These are phyloP conservation scores for Dactylellina cionopaga DNA, from an alignment of 2,329 filamentous ascomycete genomes.

Conservation along the genomic window DNA sequence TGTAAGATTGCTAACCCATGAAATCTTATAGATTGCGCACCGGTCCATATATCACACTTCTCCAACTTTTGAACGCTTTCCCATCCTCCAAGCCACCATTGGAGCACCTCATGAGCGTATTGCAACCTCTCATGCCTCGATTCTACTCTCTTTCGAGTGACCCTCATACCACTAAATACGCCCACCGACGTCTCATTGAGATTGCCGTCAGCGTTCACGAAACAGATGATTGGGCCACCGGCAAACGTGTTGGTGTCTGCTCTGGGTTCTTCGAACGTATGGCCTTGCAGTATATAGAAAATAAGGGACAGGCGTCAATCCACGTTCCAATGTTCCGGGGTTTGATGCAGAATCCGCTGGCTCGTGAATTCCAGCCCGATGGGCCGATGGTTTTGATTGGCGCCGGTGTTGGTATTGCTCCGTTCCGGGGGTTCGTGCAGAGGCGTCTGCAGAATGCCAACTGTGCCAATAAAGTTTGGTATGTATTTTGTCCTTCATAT, in stretches of 20 bases:
- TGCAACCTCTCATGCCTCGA: conserved; percentile 91
- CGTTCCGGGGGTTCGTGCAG: conserved; percentile 97
- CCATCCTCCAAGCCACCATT: conserved; percentile 89
- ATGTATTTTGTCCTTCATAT: conserved; percentile 22
- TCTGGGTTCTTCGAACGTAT: conserved; percentile 93
- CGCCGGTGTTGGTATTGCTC: conserved; percentile 94
- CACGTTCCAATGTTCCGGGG: conserved; percentile 97
- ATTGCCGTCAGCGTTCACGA: conserved; percentile 98
- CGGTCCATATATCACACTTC: conserved; percentile 82
- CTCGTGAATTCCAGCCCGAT: conserved; percentile 88
- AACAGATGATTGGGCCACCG: conserved; percentile 77
- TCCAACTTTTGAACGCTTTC: conserved; percentile 89
- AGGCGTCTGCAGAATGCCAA: conserved; percentile 92
- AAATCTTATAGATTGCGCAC: conserved; percentile 72
- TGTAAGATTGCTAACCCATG: background rate
- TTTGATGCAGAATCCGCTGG: conserved; percentile 95
- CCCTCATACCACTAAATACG: conserved; percentile 79
- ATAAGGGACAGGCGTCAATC: conserved; percentile 65
- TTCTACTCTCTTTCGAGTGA: conserved; percentile 99
- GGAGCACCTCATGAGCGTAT: conserved; percentile 78
- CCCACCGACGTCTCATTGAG: conserved; percentile 83
- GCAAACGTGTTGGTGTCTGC: conserved; percentile 81
- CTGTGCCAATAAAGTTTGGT: conserved; percentile 96
- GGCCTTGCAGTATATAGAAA: conserved; percentile 62
- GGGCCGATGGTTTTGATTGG: conserved; percentile 98